Conservation (phyloP, 1,284 basidiomycete genomes). For the Ganoderma meredithae region DNA sequence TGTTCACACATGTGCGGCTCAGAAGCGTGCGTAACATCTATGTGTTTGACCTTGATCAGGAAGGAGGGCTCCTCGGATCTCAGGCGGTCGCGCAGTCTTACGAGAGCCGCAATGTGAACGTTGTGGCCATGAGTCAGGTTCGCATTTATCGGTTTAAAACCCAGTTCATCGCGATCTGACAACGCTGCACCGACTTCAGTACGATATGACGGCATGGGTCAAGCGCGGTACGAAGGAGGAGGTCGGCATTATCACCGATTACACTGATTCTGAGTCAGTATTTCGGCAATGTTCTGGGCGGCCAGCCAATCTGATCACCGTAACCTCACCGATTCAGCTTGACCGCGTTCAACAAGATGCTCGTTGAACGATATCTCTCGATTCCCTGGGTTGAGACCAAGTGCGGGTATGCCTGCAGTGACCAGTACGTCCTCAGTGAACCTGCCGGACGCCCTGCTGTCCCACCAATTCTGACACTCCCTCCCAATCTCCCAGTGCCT, state of each 20-base stretch:
- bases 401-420: constrained; percentile 96
- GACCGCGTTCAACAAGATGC: constrained; percentile 81
- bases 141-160: constrained; percentile 33
- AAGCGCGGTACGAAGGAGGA: constrained; percentile 88
- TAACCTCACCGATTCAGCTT: constrained; percentile 52
- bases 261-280: constrained; percentile 68
- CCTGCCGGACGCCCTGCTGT: constrained; percentile 33
- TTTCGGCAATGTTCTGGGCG: constrained; percentile 13
- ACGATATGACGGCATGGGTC: constrained; percentile 98
- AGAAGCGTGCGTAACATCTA: constrained; percentile 19
- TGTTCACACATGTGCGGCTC: constrained; percentile 24
- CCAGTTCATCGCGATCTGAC: constrained; percentile 30
- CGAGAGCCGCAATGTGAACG: constrained; percentile 64
- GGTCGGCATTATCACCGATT: constrained; percentile 93
- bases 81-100: constrained; percentile 91
- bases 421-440: constrained; percentile 64
- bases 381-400: constrained; percentile 83
- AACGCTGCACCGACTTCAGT: constrained; percentile 50
- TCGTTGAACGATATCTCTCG: constrained; percentile 81
- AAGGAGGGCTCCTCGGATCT: constrained; percentile 94
- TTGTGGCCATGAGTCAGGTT: constrained; percentile 91
- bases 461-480: constrained; percentile 26
- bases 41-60: constrained; percentile 51
- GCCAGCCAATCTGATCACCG: constrained; percentile 23
- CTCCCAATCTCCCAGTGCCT: constrained; percentile 60